These are phyloP conservation scores for Plasmodium gonderi DNA, from an alignment of 169 alveolate genomes.

Conservation along the genomic window DNA sequence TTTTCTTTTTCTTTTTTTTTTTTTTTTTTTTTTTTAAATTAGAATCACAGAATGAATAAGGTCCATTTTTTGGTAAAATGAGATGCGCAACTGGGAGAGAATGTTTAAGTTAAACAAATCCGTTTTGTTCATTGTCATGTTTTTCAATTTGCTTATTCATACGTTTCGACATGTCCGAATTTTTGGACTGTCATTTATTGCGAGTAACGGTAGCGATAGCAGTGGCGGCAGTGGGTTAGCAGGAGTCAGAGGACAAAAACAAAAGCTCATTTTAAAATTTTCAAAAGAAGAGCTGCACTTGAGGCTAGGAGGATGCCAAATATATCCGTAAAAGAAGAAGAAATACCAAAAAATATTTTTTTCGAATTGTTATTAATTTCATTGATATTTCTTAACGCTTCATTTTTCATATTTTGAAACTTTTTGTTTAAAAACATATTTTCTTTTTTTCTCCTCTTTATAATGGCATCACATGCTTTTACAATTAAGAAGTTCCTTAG, in stretches of 20 bases:
- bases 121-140: too few relatives aligned
- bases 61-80: not conserved
- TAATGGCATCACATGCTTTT: conserved; percentile 48
- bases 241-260: not conserved
- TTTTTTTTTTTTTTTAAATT: not conserved
- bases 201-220: too few relatives aligned
- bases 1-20: too few relatives aligned
- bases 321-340: conserved; percentile 70
- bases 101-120: not conserved
- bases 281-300: conserved; percentile 2
- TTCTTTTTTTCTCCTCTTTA: conserved; percentile 46
- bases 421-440: conserved; percentile 49
- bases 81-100: not conserved
- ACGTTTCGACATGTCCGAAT: too few relatives aligned
- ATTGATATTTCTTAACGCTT: conserved; percentile 28
- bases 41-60: not conserved
- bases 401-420: conserved; percentile 56
- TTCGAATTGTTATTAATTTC: conserved; percentile 55
- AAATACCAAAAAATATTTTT: conserved; percentile 64
- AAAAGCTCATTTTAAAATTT: conserved; percentile 10
- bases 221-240: too few relatives aligned
- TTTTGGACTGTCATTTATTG: too few relatives aligned
- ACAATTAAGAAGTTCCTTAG: conserved; percentile 47
- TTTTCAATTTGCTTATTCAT: too few relatives aligned
- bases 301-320: conserved; percentile 57